Percentiles rank a stretch among this genome's conserved stretches.
Conservation (phyloP, 441 rosid genomes). For the Omphalea diandra region DNA sequence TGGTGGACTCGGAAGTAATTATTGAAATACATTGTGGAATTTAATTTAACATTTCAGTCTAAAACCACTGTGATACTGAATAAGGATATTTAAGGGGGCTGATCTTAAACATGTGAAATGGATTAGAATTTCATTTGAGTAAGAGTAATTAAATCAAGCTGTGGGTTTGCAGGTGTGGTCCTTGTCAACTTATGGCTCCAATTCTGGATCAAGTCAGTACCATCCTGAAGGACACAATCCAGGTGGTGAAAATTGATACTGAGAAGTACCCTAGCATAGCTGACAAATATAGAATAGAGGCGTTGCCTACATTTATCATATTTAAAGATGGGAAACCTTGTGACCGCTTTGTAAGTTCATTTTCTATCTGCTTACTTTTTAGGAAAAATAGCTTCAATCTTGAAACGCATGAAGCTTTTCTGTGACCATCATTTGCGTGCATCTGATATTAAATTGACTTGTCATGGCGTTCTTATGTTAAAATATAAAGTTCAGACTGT, state of each 20-base stretch:
- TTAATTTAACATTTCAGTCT: too few relatives aligned
- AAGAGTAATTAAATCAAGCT: background rate
- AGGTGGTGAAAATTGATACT: constrained; percentile 86
- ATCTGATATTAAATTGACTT: background rate
- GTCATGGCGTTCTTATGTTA: constrained; percentile 1
- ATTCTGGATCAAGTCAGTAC: constrained; percentile 71
- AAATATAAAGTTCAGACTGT: background rate
- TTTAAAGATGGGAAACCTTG: constrained; percentile 81
- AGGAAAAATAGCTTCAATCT: background rate
- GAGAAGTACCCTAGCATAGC: constrained; percentile 90
- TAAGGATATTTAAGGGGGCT: background rate
- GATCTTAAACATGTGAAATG: constrained; percentile 5
- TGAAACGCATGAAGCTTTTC: background rate
- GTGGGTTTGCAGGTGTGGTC: constrained; percentile 81
- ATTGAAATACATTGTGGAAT: too few relatives aligned
- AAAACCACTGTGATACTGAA: background rate
- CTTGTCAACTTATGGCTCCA: constrained; percentile 91
- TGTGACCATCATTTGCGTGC: background rate
- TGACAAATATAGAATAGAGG: constrained; percentile 65
- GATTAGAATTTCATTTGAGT: background rate
- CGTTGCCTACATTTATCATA: constrained; percentile 84
- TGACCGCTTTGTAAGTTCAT: constrained; percentile 88
- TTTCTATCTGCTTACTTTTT: background rate
- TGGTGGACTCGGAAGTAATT: background rate
- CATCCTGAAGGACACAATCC: constrained; percentile 62